These are phyloP conservation scores for Gossypium lobatum DNA, from an alignment of 441 rosid species.

Conservation along the genomic window DNA sequence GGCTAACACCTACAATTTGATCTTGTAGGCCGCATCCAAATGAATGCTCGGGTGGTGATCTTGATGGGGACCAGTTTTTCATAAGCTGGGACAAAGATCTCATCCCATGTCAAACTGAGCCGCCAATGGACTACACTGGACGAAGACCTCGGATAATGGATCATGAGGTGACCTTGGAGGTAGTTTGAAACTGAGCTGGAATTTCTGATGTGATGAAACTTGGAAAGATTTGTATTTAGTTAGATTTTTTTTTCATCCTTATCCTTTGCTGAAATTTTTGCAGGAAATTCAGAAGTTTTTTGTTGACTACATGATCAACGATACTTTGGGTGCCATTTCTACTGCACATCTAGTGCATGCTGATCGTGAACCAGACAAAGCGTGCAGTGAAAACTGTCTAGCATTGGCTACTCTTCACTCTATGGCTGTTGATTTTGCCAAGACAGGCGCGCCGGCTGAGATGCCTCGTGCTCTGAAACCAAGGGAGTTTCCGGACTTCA, in stretches of 20 bases:
- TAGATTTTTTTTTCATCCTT: background rate
- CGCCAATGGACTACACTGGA: constrained; percentile 90
- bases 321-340: constrained; percentile 86
- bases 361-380: constrained; percentile 68
- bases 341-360: constrained; percentile 90
- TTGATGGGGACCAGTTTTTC: constrained; percentile 87
- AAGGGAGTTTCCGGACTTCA: constrained; percentile 80
- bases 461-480: constrained; percentile 78
- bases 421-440: constrained; percentile 90
- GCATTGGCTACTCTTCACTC: constrained; percentile 84
- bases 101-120: constrained; percentile 52
- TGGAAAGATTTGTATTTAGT: background rate
- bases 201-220: background rate
- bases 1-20: constrained; percentile 14
- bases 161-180: constrained; percentile 83
- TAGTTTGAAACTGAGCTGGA: constrained; percentile 16
- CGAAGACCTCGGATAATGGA: constrained; percentile 71
- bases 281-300: constrained; percentile 87
- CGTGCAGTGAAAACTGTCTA: constrained; percentile 62
- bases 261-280: constrained; percentile 16
- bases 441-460: constrained; percentile 91
- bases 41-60: constrained; percentile 99
- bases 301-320: constrained; percentile 88
- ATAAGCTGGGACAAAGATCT: constrained; percentile 82
- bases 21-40: constrained; percentile 87